Conservation (phyloP, 208 protist genomes). For the Endotrypanum monterogeii region DNA sequence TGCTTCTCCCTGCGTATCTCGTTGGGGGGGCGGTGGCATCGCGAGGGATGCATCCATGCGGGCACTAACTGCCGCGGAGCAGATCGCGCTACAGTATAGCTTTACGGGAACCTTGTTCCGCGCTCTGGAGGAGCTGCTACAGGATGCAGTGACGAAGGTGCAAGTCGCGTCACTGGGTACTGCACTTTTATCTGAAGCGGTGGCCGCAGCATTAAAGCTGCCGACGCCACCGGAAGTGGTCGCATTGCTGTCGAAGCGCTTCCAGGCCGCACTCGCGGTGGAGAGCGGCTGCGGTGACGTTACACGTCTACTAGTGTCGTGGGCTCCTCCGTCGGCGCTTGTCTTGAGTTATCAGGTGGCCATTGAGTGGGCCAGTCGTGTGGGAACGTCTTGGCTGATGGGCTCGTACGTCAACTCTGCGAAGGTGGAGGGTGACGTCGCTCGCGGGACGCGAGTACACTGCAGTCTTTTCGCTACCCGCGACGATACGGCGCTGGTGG, state of each 20-base stretch:
- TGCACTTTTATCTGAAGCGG: slow-evolving; percentile 16
- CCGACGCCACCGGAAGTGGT: slow-evolving; percentile 18
- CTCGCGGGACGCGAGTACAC: not conserved
- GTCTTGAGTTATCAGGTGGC: slow-evolving; percentile 25
- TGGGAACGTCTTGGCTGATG: slow-evolving; percentile 22
- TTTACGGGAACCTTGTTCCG: slow-evolving; percentile 46
- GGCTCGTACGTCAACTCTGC: slow-evolving; percentile 6
- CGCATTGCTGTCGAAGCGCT: slow-evolving; percentile 22
- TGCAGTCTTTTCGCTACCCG: not conserved
- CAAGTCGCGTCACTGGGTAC: slow-evolving; percentile 19
- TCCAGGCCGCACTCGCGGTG: slow-evolving; percentile 11
- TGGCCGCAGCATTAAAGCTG: slow-evolving; percentile 17
- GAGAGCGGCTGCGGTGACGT: not conserved
- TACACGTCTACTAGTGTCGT: not conserved
- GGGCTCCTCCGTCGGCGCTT: slow-evolving; percentile 16
- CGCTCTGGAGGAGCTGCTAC: slow-evolving; percentile 38
- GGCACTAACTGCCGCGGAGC: slow-evolving; percentile 51
- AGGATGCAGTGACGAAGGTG: slow-evolving; percentile 11
- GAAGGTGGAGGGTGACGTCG: not conserved
- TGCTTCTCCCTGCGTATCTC: not conserved
- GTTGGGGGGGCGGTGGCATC: slow-evolving; percentile 4
- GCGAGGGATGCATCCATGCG: slow-evolving; percentile 56
- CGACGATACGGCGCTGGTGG: not conserved
- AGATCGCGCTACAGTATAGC: slow-evolving; percentile 67
- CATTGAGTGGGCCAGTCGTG: slow-evolving; percentile 28